Percentiles rank a stretch among this genome's conserved stretches.
Conservation (phyloP, 2,329 filamentous ascomycete genomes). For the Sporothrix brunneoviolacea region DNA sequence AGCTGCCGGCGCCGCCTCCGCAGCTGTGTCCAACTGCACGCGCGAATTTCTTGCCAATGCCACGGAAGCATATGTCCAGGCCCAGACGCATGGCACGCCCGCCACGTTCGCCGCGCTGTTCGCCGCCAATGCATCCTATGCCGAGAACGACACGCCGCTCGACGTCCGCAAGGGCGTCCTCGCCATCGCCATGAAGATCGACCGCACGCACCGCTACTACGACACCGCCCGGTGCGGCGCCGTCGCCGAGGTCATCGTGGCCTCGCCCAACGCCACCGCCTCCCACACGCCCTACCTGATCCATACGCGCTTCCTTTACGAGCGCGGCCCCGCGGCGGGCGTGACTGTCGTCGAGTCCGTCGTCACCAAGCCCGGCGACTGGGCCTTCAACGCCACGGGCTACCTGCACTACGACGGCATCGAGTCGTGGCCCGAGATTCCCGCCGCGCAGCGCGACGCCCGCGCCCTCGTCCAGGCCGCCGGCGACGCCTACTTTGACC, state of each 20-base stretch:
- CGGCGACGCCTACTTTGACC: slow-evolving; percentile 31
- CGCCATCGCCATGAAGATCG: slow-evolving; percentile 16
- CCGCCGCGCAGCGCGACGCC: slow-evolving; percentile 19
- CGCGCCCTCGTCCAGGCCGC: slow-evolving; percentile 25
- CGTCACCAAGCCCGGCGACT: slow-evolving; percentile 23
- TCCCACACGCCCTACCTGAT: slow-evolving; percentile 18
- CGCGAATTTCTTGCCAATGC: slow-evolving; percentile 18
- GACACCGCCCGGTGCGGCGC: slow-evolving; percentile 21
- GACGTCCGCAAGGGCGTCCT: slow-evolving; percentile 19
- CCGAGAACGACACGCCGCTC: slow-evolving; percentile 19
- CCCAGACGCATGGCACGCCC: slow-evolving; percentile 13
- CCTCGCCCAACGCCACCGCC: slow-evolving; percentile 19
- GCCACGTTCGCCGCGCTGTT: neutral
- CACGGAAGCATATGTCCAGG: slow-evolving; percentile 19
- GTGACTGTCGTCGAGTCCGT: slow-evolving; percentile 28
- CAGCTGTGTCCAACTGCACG: slow-evolving; percentile 19
- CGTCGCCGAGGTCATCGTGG: slow-evolving; percentile 15
- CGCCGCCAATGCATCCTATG: slow-evolving; percentile 15
- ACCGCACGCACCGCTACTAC: slow-evolving; percentile 20
- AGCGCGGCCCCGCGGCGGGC: too few relatives aligned
- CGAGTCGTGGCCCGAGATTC: slow-evolving; percentile 24
- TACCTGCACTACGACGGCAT: slow-evolving; percentile 20
- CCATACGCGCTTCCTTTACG: slow-evolving; percentile 15
- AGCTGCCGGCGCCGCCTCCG: neutral
- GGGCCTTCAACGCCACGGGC: slow-evolving; percentile 25